Percentiles rank a stretch among this genome's conserved stretches.
phyloP scores from a whole-genome alignment of 148 eudicot species.

The Tetragonia tetragonoides region DNA sequence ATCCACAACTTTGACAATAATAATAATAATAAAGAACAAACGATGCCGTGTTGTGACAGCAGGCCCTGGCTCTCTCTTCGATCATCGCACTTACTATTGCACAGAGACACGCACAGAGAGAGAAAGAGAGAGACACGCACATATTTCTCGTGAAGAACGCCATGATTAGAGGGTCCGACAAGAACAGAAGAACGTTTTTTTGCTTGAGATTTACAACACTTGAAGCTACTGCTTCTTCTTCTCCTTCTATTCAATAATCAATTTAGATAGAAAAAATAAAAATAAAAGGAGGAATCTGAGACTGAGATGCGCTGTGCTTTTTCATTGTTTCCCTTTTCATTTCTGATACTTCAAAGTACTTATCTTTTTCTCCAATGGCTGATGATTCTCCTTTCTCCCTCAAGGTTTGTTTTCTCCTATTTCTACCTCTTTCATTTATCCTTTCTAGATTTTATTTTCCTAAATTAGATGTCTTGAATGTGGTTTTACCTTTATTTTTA shows the following conservation, averaged over 20 bases:
- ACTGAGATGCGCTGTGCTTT: constrained; percentile 12
- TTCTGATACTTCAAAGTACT: background rate
- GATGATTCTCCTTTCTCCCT: constrained; percentile 36
- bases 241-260: background rate
- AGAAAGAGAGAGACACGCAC: background rate
- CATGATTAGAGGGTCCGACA: background rate
- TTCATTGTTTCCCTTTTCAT: constrained; percentile 3
- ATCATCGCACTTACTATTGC: background rate
- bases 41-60: too few relatives aligned
- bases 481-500: background rate
- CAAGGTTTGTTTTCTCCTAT: constrained; percentile 28
- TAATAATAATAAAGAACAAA: too few relatives aligned
- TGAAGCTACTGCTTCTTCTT: background rate
- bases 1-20: too few relatives aligned
- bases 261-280: background rate
- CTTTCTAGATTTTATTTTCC: background rate
- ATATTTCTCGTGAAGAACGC: background rate
- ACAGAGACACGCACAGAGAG: background rate
- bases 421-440: background rate
- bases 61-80: background rate
- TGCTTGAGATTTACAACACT: background rate
- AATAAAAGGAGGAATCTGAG: background rate
- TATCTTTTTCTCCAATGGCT: constrained; percentile 31
- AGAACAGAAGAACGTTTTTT: background rate
- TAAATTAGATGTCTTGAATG: background rate